Conservation (phyloP, 352 stramenopile genomes). For the Phytophthora capsici region DNA sequence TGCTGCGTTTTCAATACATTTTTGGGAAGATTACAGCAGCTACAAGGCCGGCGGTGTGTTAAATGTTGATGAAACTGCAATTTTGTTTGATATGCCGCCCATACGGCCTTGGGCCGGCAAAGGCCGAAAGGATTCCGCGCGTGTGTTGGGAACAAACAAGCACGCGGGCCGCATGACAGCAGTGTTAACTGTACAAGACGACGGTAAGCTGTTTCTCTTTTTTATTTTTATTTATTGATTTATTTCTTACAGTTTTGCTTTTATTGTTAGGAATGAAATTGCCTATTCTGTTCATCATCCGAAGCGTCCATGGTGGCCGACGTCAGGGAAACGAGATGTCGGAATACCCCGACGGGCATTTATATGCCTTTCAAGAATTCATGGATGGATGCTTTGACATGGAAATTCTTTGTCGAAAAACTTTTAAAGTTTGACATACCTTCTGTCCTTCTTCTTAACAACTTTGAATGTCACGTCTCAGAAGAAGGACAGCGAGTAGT, state of each 20-base stretch:
- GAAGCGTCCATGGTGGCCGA: background rate
- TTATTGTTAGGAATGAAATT: constrained; percentile 13
- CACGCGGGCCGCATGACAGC: background rate
- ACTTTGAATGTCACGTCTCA: too few species aligned
- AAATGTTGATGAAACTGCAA: constrained; percentile 11
- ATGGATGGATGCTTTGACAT: background rate
- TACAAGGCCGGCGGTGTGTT: background rate
- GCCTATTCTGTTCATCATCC: constrained; percentile 10
- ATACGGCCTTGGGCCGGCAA: too few species aligned
- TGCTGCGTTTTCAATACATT: too few species aligned
- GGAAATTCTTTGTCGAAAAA: constrained; percentile 9
- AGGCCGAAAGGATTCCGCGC: background rate
- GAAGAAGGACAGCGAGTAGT: too few species aligned
- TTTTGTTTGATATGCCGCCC: constrained; percentile 8
- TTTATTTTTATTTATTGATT: too few species aligned
- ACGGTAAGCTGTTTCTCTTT: too few species aligned
- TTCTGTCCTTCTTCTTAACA: constrained; percentile 5
- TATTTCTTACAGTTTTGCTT: background rate
- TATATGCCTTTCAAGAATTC: constrained; percentile 8
- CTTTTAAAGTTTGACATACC: constrained; percentile 18
- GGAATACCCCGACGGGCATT: background rate
- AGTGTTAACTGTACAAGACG: constrained; percentile 1
- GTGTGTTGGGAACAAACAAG: background rate
- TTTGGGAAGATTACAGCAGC: background rate
- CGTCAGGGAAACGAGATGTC: background rate